These are phyloP conservation scores for Maudiozyma turicensis DNA, from an alignment of 805 yeast species.

Conservation along the genomic window DNA sequence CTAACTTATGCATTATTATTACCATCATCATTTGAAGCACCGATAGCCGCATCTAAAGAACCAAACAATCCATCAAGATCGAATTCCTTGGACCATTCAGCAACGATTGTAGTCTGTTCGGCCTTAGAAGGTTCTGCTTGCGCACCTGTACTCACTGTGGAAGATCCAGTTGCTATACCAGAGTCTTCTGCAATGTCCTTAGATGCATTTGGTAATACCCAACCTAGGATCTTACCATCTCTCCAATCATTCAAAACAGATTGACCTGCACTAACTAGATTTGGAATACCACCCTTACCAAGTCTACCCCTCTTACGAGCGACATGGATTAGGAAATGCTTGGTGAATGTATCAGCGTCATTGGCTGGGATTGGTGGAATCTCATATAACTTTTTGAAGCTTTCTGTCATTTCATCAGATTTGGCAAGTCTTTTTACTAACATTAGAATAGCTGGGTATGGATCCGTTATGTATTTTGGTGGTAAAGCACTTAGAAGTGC, in stretches of 20 bases:
- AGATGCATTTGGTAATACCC: constrained; percentile 67
- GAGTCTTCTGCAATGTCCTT: constrained; percentile 25
- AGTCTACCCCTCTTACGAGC: constrained; percentile 89
- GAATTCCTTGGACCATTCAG: constrained; percentile 87
- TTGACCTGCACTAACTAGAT: constrained; percentile 74
- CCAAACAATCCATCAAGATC: constrained; percentile 76
- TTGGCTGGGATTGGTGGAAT: constrained; percentile 70
- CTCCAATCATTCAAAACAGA: constrained; percentile 90
- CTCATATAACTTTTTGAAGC: constrained; percentile 61
- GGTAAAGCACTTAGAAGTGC: constrained; percentile 85
- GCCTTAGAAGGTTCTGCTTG: constrained; percentile 32
- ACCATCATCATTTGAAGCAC: constrained; percentile 18
- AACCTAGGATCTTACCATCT: constrained; percentile 87
- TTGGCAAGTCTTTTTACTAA: constrained; percentile 69
- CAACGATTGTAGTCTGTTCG: constrained; percentile 70
- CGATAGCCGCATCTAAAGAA: constrained; percentile 30
- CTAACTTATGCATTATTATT: constrained; percentile 5
- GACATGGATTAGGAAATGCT: constrained; percentile 80
- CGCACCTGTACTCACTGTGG: too few relatives aligned
- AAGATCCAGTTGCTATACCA: too few relatives aligned
- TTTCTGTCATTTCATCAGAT: constrained; percentile 65
- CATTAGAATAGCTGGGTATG: constrained; percentile 68
- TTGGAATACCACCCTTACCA: constrained; percentile 89
- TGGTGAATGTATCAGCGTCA: constrained; percentile 68
- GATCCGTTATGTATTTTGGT: constrained; percentile 75